These are phyloP conservation scores for Epichloe gansuensis DNA, from an alignment of 2,329 filamentous ascomycete genomes.

Conservation along the genomic window DNA sequence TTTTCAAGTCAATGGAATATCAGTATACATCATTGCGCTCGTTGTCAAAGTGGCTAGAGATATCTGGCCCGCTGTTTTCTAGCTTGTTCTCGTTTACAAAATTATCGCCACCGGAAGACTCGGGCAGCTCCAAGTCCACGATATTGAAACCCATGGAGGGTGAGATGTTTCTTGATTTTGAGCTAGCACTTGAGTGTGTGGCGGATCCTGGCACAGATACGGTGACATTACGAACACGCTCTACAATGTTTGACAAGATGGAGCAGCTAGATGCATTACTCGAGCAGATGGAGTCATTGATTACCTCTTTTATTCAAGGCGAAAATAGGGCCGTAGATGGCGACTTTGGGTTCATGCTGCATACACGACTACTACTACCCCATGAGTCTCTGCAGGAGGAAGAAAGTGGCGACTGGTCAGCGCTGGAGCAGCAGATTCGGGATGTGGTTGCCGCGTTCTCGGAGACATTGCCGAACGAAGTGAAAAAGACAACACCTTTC, in stretches of 20 bases:
- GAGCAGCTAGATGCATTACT: neutral
- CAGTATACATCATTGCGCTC: neutral
- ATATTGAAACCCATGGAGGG: neutral
- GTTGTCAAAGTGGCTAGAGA: neutral
- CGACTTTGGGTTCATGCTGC: neutral
- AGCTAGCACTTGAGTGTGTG: neutral
- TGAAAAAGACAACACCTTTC: slow-evolving; percentile 20
- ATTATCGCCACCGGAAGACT: neutral
- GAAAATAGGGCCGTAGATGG: neutral
- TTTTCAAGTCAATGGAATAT: neutral
- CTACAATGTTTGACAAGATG: neutral
- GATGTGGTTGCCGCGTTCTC: neutral
- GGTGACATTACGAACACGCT: neutral
- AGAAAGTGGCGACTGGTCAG: neutral
- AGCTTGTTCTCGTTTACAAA: neutral
- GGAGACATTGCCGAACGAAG: slow-evolving; percentile 3
- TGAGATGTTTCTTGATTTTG: neutral
- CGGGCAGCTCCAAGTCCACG: neutral
- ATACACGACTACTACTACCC: too few relatives aligned
- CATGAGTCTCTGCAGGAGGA: neutral
- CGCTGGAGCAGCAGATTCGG: neutral
- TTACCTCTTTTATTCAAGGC: neutral
- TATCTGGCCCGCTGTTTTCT: neutral
- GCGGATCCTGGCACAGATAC: neutral
- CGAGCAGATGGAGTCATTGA: neutral